Evolutionary conservation across 2,329 filamentous ascomycete species (phyloP), one percentile per base, ranked within the genome.

Genomic region (Microdochium bolleyi): DNA sequence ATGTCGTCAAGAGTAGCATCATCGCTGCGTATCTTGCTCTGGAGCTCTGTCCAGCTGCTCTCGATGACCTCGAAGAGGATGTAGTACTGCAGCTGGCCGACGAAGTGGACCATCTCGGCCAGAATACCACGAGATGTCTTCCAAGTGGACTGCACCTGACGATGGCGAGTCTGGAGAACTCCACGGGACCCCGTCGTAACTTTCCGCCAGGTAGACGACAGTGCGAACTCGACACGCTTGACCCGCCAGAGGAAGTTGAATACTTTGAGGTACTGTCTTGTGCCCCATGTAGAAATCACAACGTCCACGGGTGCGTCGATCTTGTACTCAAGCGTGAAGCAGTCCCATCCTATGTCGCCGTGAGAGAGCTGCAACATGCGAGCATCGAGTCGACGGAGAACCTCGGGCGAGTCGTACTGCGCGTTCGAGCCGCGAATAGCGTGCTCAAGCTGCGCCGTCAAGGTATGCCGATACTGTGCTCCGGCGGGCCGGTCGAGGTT

Each of bases 161-260:
- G 66, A 50, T 90, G 85, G 3, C 88, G 80, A 30, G 82, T 87
- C 56, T 88, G 86, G 7, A 99, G 80, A 1, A 97, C 91, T n/a
- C 92, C 91, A 55, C 94, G 82, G 3, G 92, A 84, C 48, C 94
- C 94, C 0, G 94, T 99, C 84, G 96, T 97, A 70, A 88, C 95
- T 58, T 92, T 88, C 53, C 94, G 85, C 92, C 94, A 99, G 41
- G 90, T 94, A 13, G 88, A 90, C 4, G 87, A 82, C 1, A 99
- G 80, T 0, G 89, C 92, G 64, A 97, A 99, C 64, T 99, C 94
- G 51, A 99, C 94, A 25, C 94, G 87, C 72, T 99, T 99, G 64
- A 99, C 90, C 57, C 94, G 87, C 92, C 94, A 99, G 2, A 99
- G 79, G 65, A 99, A 96, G 70, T 99, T 99, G 80, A 99, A 99